These are phyloP conservation scores for Tolypocladium ophioglossoides DNA, from an alignment of 2,329 filamentous ascomycete species.

Conservation along the genomic window DNA sequence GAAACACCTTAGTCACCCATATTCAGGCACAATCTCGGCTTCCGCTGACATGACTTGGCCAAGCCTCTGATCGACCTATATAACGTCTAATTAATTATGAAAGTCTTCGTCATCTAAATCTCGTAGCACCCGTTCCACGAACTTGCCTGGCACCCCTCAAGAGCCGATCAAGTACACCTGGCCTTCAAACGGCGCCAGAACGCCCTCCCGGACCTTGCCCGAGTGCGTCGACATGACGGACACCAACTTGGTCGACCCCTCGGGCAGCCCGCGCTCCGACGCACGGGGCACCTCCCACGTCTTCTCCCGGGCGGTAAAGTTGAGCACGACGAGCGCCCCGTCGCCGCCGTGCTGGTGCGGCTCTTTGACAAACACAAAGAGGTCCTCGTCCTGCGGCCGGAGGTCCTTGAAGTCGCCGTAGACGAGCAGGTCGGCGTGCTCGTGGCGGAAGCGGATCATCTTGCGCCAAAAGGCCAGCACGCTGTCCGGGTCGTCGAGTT, in stretches of 20 bases:
- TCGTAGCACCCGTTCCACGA: not conserved
- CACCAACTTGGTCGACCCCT: slow-evolving; percentile 9
- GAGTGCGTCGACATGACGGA: slow-evolving; percentile 16
- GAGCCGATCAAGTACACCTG: slow-evolving; percentile 14
- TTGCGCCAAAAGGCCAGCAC: slow-evolving; percentile 22
- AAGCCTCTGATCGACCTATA: no score
- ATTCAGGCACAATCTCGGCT: no score
- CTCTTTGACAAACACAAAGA: slow-evolving; percentile 21
- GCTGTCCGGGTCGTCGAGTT: slow-evolving; percentile 30
- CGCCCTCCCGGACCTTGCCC: slow-evolving; percentile 7
- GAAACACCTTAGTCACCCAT: no score
- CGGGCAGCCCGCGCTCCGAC: slow-evolving; percentile 12
- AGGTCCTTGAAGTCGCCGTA: slow-evolving; percentile 23
- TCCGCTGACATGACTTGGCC: no score
- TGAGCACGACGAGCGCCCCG: slow-evolving; percentile 18
- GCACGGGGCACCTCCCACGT: slow-evolving; percentile 8
- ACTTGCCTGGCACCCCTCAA: not conserved
- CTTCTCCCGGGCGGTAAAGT: slow-evolving; percentile 20
- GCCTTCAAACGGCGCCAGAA: slow-evolving; percentile 19
- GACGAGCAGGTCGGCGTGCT: slow-evolving; percentile 20
- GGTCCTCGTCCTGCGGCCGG: slow-evolving; percentile 10
- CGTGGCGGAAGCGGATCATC: slow-evolving; percentile 15
- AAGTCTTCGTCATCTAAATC: no score
- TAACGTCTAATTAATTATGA: no score
- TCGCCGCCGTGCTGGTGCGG: slow-evolving; percentile 8